These are phyloP conservation scores for Mortierella sp. DNA, from an alignment of 371 early-diverging fungal genomes.

Conservation along the genomic window DNA sequence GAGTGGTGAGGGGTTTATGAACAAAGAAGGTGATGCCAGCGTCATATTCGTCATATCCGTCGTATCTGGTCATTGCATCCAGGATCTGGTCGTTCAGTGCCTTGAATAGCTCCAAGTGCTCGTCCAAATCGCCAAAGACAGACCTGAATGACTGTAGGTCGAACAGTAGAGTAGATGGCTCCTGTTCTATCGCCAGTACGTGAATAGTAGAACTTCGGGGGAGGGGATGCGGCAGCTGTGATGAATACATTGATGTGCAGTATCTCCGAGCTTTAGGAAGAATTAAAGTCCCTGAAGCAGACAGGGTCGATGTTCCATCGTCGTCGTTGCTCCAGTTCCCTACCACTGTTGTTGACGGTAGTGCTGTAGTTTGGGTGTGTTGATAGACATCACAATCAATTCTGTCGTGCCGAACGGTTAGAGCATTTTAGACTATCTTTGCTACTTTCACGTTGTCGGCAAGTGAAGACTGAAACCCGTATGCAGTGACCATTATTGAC, in stretches of 20 bases:
- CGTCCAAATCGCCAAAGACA: conserved; percentile 14
- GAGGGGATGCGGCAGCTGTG: not conserved
- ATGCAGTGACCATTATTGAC: not conserved
- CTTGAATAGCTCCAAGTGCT: conserved; percentile 23
- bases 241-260: not conserved
- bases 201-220: conserved; percentile 8
- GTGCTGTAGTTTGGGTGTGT: not conserved
- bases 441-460: not conserved
- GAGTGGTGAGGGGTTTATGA: not conserved
- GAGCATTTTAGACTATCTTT: not conserved
- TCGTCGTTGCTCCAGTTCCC: not conserved
- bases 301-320: not conserved
- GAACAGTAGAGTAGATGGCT: not conserved
- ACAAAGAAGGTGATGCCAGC: not conserved
- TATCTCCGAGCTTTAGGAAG: conserved; percentile 4
- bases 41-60: not conserved
- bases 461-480: not conserved
- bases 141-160: conserved; percentile 21
- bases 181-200: not conserved
- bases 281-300: conserved; percentile 19
- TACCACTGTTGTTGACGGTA: not conserved
- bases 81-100: conserved; percentile 30
- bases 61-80: conserved; percentile 21
- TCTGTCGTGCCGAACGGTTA: not conserved
- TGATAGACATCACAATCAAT: not conserved